Base-by-base conservation (phyloP, 768 basidiomycete species). In the Polyporus arcularius region DNA sequence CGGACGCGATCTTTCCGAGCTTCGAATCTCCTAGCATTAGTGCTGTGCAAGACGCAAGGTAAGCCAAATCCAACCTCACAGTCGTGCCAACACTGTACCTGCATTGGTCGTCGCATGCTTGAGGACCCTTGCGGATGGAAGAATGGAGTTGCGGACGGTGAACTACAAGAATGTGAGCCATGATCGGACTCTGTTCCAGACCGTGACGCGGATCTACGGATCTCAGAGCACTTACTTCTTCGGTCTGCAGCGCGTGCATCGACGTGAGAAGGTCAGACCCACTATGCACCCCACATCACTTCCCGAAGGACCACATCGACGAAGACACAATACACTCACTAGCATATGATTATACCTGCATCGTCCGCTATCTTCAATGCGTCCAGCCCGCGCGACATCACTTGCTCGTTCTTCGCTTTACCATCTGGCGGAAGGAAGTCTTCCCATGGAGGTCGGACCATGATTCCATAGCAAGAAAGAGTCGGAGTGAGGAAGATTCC, bases 161-260 rank as follows among this genome's bases (percentile, higher is more conserved):
- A 80, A 80, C 65, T 68, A 39, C 9, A 38, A 21, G 49, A 14
- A 12, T 15, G 4, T 52, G 12, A 50, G 57, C 9, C 2, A 28
- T 41, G 4, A 28, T 32, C 7, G 42, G 12, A 3, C 14, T 35
- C 8, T 14, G 26, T 32, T 28, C 14, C 30, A 43, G 35, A 52
- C 3, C 14, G 15, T 6, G 4, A 41, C 26, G 3, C 40, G 3
- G n/a, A n/a, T n/a, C n/a, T n/a, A n/a, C n/a, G n/a, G n/a, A n/a
- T n/a, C n/a, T 16, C 1, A 30, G 28, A 5, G 16, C 1, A 45
- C 53, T 15, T 21, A 64, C 67, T 57, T 68, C 67, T 54, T 78
- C 85, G 85, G 73, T 89, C 78, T 56, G 90, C 79, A 67, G 84
- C 79, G 74, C 87, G 79, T 53, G 89, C 86, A 75, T 86, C 81